A percentile compares a stretch with the other conserved stretches of the same genome.
Conservation (phyloP, 2,329 filamentous ascomycete species). For the Penicillium sp. region DNA sequence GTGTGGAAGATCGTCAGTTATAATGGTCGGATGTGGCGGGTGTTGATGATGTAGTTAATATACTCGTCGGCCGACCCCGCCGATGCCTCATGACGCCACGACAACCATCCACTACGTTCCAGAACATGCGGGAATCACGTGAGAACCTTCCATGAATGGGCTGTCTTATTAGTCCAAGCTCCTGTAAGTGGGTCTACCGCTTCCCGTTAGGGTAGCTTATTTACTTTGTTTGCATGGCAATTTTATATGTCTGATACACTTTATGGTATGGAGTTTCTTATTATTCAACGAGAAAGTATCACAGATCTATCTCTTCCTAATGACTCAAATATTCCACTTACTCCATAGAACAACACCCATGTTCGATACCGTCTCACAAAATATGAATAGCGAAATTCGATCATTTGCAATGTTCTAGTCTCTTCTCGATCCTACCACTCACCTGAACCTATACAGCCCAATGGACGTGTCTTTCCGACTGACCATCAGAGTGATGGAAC, state of each 20-base stretch:
- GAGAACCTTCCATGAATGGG: neutral
- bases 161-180: neutral
- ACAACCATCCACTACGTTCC: slow-evolving; percentile 37
- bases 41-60: slow-evolving; percentile 19
- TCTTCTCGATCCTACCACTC: neutral
- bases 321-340: neutral
- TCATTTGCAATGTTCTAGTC: neutral
- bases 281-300: neutral
- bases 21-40: neutral
- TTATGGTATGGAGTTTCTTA: neutral
- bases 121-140: slow-evolving; percentile 25
- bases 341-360: neutral
- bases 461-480: neutral
- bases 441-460: neutral
- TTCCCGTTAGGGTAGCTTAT: neutral
- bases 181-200: neutral
- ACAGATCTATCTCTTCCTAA: neutral
- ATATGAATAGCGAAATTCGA: neutral
- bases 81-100: slow-evolving; percentile 33
- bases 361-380: neutral
- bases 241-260: neutral
- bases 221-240: neutral
- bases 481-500: neutral
- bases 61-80: slow-evolving; percentile 8
- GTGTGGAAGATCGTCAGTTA: neutral